These are phyloP conservation scores for Juncus inflexus DNA, from an alignment of 176 grass and related monocot genomes.

Conservation along the genomic window DNA sequence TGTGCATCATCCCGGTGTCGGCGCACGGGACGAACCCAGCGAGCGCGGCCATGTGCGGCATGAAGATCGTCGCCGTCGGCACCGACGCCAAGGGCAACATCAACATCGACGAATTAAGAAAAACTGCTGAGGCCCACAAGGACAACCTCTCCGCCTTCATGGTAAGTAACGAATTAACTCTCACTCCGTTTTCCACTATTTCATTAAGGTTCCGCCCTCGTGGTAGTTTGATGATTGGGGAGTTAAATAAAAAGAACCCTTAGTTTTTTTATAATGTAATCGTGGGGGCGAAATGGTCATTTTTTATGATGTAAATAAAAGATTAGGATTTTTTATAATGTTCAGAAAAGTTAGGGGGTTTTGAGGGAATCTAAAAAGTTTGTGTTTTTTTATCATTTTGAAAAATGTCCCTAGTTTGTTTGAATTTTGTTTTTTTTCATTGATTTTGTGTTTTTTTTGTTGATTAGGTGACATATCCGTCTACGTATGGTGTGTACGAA, in stretches of 20 bases:
- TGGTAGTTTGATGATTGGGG: no score
- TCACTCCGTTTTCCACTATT: background rate
- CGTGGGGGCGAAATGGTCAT: no score
- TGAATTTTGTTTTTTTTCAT: background rate
- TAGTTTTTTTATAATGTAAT: no score
- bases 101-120: slow-evolving; percentile 90
- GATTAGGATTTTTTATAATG: no score
- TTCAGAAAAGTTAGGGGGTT: no score
- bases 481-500: slow-evolving; percentile 99
- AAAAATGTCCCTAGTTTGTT: no score
- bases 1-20: slow-evolving; percentile 98
- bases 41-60: slow-evolving; percentile 98
- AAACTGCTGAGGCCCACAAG: slow-evolving; percentile 87
- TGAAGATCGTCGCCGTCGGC: slow-evolving; percentile 97
- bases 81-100: slow-evolving; percentile 99
- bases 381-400: no score
- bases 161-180: slow-evolving; percentile 37
- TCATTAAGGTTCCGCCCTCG: no score
- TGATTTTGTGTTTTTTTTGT: background rate
- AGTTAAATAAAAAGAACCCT: no score
- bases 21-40: slow-evolving; percentile 97
- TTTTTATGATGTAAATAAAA: no score
- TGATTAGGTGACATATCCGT: slow-evolving; percentile 90
- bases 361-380: no score
- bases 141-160: slow-evolving; percentile 91